phyloP scores from a whole-genome alignment of 805 yeast genomes.

The Schizosaccharomyces lindneri region DNA sequence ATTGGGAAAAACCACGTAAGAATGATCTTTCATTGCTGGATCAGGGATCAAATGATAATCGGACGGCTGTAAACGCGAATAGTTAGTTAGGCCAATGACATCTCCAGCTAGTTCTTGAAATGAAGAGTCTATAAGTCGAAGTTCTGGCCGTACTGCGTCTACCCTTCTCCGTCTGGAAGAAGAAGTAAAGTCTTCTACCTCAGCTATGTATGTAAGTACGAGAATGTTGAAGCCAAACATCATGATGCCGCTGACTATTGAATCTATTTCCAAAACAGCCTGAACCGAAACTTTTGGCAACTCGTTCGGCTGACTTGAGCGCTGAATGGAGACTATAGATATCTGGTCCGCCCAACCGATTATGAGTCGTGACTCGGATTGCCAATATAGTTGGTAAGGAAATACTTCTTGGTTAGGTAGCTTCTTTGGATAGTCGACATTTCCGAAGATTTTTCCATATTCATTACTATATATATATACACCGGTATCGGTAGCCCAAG shows the following conservation, averaged over 20 bases:
- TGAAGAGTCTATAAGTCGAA: constrained; percentile 41
- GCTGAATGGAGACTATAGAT: constrained; percentile 18
- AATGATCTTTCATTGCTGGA: constrained; percentile 16
- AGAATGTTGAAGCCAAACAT: constrained; percentile 52
- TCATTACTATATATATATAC: constrained; percentile 29
- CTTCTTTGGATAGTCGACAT: constrained; percentile 31
- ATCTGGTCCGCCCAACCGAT: constrained; percentile 67
- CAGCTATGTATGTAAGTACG: constrained; percentile 27
- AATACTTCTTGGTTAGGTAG: constrained; percentile 48
- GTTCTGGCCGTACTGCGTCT: constrained; percentile 36
- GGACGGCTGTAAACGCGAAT: constrained; percentile 40
- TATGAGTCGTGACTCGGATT: constrained; percentile 38
- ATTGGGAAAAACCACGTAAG: constrained; percentile 50
- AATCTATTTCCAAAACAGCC: constrained; percentile 18
- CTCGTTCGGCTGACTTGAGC: background rate
- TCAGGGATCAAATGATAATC: constrained; percentile 36
- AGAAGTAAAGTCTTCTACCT: constrained; percentile 9
- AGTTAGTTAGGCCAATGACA: constrained; percentile 40
- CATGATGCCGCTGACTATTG: constrained; percentile 51
- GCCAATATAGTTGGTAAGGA: constrained; percentile 51
- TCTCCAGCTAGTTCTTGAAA: constrained; percentile 61
- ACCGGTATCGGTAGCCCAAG: constrained; percentile 66
- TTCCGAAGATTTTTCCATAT: constrained; percentile 24
- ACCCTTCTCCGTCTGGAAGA: constrained; percentile 5
- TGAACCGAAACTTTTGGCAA: constrained; percentile 11